A percentile compares a stretch with the other conserved stretches of the same genome.
These are phyloP conservation scores for Cercospora beticola DNA, from an alignment of 2,329 filamentous ascomycete species.

Conservation along the genomic window DNA sequence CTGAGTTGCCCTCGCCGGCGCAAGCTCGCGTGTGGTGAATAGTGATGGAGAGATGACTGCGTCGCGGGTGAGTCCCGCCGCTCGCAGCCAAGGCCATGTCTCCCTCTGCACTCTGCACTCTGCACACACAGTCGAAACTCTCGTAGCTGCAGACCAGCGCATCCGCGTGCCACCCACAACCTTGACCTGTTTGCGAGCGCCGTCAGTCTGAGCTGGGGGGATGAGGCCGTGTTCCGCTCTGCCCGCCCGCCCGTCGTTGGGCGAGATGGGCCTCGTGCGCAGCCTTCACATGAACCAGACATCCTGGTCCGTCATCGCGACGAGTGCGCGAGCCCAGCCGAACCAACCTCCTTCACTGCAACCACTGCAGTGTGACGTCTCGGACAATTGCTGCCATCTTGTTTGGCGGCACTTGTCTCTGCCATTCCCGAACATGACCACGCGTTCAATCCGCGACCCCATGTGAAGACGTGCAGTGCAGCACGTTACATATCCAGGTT, in stretches of 20 bases:
- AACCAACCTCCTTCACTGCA: constrained; percentile 2
- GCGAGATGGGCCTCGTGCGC: constrained; percentile 5
- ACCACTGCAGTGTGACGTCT: constrained; percentile 5
- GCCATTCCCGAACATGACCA: background rate
- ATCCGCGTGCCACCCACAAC: constrained; percentile 9
- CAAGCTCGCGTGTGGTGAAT: background rate
- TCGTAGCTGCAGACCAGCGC: constrained; percentile 1
- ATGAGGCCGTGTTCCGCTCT: background rate
- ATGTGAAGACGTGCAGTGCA: background rate
- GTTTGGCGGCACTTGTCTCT: constrained; percentile 5
- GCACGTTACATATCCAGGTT: background rate
- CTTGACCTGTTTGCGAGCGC: background rate
- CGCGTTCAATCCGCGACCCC: background rate
- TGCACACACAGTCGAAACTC: background rate
- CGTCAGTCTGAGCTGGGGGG: background rate
- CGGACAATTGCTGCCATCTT: constrained; percentile 1
- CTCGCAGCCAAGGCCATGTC: constrained; percentile 2
- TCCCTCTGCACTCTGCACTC: background rate
- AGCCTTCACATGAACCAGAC: background rate
- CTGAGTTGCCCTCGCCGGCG: background rate
- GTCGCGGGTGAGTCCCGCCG: background rate
- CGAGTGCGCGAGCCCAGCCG: background rate
- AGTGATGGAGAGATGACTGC: background rate
- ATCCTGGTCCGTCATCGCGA: constrained; percentile 1
- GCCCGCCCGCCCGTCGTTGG: background rate